A percentile compares a stretch with the other conserved stretches of the same genome.
Conservation (phyloP, 164 flowering plant species). For the Protea cynaroides region DNA sequence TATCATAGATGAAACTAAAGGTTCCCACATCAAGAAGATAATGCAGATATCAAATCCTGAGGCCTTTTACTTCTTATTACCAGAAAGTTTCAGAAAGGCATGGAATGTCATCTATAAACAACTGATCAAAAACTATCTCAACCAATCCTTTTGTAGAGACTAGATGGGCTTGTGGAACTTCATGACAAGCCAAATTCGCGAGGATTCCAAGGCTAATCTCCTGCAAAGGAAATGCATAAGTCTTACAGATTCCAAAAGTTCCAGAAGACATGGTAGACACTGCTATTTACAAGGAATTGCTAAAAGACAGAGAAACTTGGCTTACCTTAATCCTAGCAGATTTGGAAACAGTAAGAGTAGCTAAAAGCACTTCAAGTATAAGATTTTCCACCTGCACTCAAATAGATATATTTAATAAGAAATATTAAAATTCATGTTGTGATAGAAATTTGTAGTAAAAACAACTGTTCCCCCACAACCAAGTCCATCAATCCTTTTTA, state of each 20-base stretch:
- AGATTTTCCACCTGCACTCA: conserved; percentile 64
- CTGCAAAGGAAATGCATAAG: conserved; percentile 26
- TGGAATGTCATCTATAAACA: conserved; percentile 71
- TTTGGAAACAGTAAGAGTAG: conserved; percentile 48
- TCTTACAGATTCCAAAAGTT: no score
- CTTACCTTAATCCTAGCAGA: conserved; percentile 65
- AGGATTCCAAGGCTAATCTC: conserved; percentile 89
- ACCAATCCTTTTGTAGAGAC: conserved; percentile 46
- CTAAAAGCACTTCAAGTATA: conserved; percentile 73
- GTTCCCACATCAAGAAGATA: background rate
- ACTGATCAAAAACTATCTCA: conserved; percentile 50
- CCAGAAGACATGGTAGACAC: background rate
- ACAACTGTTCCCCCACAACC: no score
- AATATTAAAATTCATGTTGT: background rate
- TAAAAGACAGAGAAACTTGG: background rate
- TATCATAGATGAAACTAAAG: background rate
- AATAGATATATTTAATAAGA: background rate
- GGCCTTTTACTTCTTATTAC: conserved; percentile 24
- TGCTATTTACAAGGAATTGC: background rate
- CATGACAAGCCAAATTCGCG: conserved; percentile 91
- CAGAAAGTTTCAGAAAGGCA: conserved; percentile 75
- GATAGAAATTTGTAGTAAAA: background rate
- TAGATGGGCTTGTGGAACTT: conserved; percentile 48
- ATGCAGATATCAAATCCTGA: background rate
- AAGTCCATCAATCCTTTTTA: no score